Base-by-base conservation (phyloP, 225 moss, liverwort and hornwort species). In the Polytrichum formosum region DNA sequence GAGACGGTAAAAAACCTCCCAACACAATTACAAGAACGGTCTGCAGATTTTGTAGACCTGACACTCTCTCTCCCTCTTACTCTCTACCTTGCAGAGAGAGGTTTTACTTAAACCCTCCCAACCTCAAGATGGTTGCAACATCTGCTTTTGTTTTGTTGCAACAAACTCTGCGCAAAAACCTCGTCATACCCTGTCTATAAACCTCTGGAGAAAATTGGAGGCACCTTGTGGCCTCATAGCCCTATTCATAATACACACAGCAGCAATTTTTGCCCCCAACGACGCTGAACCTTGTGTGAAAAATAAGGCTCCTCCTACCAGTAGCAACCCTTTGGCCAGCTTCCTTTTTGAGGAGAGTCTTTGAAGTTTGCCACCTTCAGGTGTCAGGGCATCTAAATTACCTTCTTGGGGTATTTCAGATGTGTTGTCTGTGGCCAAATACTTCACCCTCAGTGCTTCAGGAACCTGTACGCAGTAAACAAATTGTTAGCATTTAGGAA, bases 271-370 rank as follows among this genome's bases (percentile, higher is more conserved):
- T 53, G 88, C 90, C 28, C 90, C 90, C 53, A 90, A 72, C 0
- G 92, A 90, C 5, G 82, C 82, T 7, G 90, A 88, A 58, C 90
- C 86, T 25, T 88, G 88, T 16, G 86, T 84, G 18, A 92, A 72
- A 65, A 90, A 80, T 65, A 92, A 67, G 5, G 84, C 90, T 2
- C 92, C 90, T 35, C 90, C 92, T 55, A 90, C 66, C 7, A 92
- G 25, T 22, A 92, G 60, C 74, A 92, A 29, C 5, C 84, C 86
- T 59, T 73, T 88, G 18, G 86, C 88, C 64, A 92, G 64, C 68
- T 84, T 87, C 66, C 71, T 83, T 60, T 81, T 79, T 67, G 23
- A 0, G 53, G 1, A 83, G 78, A 20, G 78, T 78, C 72, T 62
- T 76, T 28, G 55, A 33, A 25, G 64, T 31, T 46, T 75, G 26